These are phyloP conservation scores for Austroboletus olivaceoglutinosus DNA, from an alignment of 1,284 basidiomycete genomes.

Conservation along the genomic window DNA sequence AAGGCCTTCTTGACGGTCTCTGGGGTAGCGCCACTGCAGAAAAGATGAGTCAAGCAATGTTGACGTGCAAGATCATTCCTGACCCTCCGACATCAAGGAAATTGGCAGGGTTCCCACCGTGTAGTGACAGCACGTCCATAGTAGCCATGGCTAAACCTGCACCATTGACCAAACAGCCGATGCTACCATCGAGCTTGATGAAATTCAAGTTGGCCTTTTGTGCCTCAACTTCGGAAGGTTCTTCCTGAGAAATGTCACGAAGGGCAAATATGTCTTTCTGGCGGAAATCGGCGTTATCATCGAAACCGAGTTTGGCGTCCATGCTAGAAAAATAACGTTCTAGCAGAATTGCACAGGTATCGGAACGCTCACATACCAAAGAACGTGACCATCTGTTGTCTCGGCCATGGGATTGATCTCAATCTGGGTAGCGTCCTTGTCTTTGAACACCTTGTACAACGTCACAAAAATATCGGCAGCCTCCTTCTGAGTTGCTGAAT, in stretches of 20 bases:
- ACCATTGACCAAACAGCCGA: conserved; percentile 98
- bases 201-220: conserved; percentile 95
- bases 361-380: conserved; percentile 64
- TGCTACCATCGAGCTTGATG: conserved; percentile 98
- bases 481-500: conserved; percentile 66
- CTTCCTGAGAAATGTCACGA: conserved; percentile 94
- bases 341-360: conserved; percentile 1
- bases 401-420: conserved; percentile 99
- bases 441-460: conserved; percentile 96
- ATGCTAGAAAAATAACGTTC: conserved; percentile 57
- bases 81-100: conserved; percentile 98
- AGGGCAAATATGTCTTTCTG: conserved; percentile 90
- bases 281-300: conserved; percentile 99
- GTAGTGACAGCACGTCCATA: conserved; percentile 96
- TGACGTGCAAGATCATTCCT: conserved; percentile 1
- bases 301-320: conserved; percentile 99
- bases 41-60: conserved; percentile 8
- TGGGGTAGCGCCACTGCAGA: conserved; percentile 85
- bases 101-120: conserved; percentile 96
- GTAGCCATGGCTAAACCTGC: conserved; percentile 99
- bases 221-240: conserved; percentile 95
- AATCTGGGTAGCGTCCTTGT: conserved; percentile 99
- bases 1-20: conserved; percentile 99
- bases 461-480: conserved; percentile 95
- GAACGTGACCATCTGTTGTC: conserved; percentile 87